Base-by-base conservation (phyloP, 1,139 yeast species). In the Geotrichum histeridarum region DNA sequence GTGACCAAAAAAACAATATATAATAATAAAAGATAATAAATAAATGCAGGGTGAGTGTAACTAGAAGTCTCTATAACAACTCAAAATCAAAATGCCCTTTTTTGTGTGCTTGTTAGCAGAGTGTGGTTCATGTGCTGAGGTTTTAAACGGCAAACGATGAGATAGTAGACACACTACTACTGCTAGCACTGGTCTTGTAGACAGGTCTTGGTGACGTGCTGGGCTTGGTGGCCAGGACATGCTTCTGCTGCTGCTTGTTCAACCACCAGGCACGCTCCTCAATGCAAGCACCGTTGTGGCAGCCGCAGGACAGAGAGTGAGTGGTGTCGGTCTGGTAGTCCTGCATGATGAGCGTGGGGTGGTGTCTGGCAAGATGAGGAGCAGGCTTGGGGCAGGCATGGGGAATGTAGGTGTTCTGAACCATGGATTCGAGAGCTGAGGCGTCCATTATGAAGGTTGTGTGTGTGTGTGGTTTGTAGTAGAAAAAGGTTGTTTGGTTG, bases 331-430 rank as follows among this genome's bases (percentile, higher is more conserved):
- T 69, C 49, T 69, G 68, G 53, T 67, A 66, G 63, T 77, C 81
- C 56, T 73, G 73, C 67, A 77, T 68, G 49, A 78, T 76, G 57
- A 77, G 65, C 9, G 80, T 72, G 4, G 81, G 81, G 52, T 77
- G 81, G 57, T 73, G 77, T 17, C 62, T 62, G 12, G 81, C 80
- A 27, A 76, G 67, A 35, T 63, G 61, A 12, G 67, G 66, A 38
- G 63, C 59, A 30, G 65, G 51, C 35, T 63, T 55, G 11, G 61
- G 49, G 45, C 54, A 42, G 27, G 55, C 55, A 51, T 58, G 42
- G 9, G 81, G 80, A 54, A 77, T 77, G 67, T 77, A 77, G 51
- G 75, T 70, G 66, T 73, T 75, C 49, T 70, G 70, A 58, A 71
- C 67, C 59, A 75, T 70, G 57, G 70, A 67, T 50, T 66, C 62